Conservation (phyloP, 2,329 filamentous ascomycete species). For the Elsinoe fawcettii region DNA sequence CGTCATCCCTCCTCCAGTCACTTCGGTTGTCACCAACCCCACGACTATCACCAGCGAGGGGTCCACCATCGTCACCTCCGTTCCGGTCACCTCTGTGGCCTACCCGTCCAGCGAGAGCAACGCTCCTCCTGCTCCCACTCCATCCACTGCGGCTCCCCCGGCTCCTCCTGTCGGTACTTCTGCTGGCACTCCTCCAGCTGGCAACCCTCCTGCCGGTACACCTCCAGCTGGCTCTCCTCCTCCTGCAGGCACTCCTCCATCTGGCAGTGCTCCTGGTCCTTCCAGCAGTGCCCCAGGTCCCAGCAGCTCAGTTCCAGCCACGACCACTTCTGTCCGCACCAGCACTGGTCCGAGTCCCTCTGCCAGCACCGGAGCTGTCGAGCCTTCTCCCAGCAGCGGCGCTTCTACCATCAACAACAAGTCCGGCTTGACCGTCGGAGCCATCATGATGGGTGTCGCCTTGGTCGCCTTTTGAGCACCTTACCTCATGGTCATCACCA, state of each 20-base stretch:
- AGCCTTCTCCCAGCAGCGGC: not conserved
- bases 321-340: slow-evolving; percentile 1
- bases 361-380: slow-evolving; percentile 1
- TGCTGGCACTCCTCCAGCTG: slow-evolving; percentile 7
- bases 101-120: slow-evolving; percentile 13
- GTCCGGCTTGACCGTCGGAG: slow-evolving; percentile 6
- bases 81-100: slow-evolving; percentile 7
- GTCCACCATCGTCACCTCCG: slow-evolving; percentile 13
- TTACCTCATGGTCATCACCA: not conserved
- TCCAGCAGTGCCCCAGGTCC: not conserved
- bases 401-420: slow-evolving; percentile 8
- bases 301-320: not conserved
- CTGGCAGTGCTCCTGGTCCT: not conserved
- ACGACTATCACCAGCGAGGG: slow-evolving; percentile 10
- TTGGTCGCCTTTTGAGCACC: slow-evolving; percentile 9
- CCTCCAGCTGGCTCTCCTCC: not conserved
- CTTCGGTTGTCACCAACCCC: slow-evolving; percentile 8
- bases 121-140: slow-evolving; percentile 3
- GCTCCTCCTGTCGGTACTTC: slow-evolving; percentile 5
- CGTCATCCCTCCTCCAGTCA: slow-evolving; percentile 1
- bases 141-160: not conserved
- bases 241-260: not conserved
- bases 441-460: slow-evolving; percentile 5
- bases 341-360: not conserved
- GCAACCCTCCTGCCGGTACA: not conserved